A percentile compares a stretch with the other conserved stretches of the same genome.
These are phyloP conservation scores for Trypanosoma grayi DNA, from an alignment of 208 protist species.

Conservation along the genomic window DNA sequence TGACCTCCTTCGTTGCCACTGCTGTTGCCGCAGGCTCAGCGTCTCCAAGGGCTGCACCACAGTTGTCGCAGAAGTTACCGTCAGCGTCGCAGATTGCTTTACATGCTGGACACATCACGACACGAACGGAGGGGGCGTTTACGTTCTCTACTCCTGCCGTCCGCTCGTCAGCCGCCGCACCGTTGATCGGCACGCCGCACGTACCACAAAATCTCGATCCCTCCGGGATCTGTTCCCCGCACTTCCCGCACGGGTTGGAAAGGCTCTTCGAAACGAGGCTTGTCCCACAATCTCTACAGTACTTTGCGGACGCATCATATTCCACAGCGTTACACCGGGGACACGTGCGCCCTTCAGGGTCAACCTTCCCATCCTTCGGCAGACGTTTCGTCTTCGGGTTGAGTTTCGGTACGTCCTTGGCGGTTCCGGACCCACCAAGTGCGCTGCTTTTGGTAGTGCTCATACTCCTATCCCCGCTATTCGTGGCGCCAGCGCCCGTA, in stretches of 20 bases:
- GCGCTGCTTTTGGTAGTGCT: neutral
- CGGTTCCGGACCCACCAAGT: neutral
- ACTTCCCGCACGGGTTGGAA: constrained; percentile 51
- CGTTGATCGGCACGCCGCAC: constrained; percentile 70
- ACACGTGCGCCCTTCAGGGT: constrained; percentile 46
- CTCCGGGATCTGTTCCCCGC: constrained; percentile 63
- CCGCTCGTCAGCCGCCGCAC: constrained; percentile 37
- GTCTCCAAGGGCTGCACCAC: constrained; percentile 68
- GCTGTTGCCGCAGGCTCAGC: constrained; percentile 15
- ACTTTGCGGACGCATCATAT: constrained; percentile 75
- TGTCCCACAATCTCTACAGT: constrained; percentile 78
- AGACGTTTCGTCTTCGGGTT: constrained; percentile 53
- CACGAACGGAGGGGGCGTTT: constrained; percentile 43
- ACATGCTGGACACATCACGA: constrained; percentile 62
- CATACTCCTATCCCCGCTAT: neutral
- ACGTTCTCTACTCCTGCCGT: constrained; percentile 41
- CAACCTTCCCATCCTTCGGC: constrained; percentile 30
- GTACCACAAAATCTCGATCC: constrained; percentile 82
- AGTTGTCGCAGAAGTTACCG: constrained; percentile 87
- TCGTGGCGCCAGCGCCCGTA: neutral
- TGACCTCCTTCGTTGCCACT: constrained; percentile 18
- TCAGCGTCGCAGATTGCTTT: constrained; percentile 71
- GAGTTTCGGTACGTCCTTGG: constrained; percentile 10
- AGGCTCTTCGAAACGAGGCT: constrained; percentile 37
- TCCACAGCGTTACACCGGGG: constrained; percentile 63